Conservation (phyloP, 2,329 filamentous ascomycete genomes). For the Coniochaeta ligniaria region DNA sequence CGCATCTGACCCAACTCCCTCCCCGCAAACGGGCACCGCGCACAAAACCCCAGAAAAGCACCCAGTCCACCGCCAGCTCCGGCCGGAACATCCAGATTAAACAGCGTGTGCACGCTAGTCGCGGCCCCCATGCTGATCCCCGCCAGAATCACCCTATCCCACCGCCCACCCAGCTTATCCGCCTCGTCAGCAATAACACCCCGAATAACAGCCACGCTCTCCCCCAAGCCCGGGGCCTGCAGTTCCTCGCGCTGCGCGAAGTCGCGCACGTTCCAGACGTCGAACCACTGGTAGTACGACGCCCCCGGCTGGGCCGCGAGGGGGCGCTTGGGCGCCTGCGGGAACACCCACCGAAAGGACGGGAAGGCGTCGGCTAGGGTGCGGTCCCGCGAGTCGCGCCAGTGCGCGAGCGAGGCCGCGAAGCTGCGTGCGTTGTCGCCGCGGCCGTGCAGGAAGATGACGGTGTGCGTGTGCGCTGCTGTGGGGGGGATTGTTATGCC, state of each 20-base stretch:
- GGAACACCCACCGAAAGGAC: constrained; percentile 42
- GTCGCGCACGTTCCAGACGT: constrained; percentile 35
- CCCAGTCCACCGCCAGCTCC: constrained; percentile 11
- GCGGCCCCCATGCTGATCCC: constrained; percentile 41
- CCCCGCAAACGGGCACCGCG: constrained; percentile 26
- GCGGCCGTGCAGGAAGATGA: constrained; percentile 38
- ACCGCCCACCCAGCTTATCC: constrained; percentile 23
- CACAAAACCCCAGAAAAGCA: constrained; percentile 31
- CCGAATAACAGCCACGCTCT: constrained; percentile 25
- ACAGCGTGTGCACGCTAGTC: constrained; percentile 27
- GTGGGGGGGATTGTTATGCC: neutral
- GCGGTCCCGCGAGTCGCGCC: constrained; percentile 20
- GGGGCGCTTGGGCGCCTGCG: constrained; percentile 27
- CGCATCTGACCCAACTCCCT: constrained; percentile 21
- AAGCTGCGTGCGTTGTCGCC: constrained; percentile 30
- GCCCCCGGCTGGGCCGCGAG: constrained; percentile 17
- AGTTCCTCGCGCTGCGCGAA: constrained; percentile 33
- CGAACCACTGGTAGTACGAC: constrained; percentile 38
- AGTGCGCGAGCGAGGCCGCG: constrained; percentile 19
- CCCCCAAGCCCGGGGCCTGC: constrained; percentile 31
- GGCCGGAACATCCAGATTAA: constrained; percentile 22
- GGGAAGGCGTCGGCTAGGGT: constrained; percentile 32
- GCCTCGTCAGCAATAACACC: constrained; percentile 26
- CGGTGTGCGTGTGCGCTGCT: constrained; percentile 29
- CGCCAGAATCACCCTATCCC: constrained; percentile 31